Conservation (phyloP, 192 early-diverging fungal genomes). For the Coemansia sp. region DNA sequence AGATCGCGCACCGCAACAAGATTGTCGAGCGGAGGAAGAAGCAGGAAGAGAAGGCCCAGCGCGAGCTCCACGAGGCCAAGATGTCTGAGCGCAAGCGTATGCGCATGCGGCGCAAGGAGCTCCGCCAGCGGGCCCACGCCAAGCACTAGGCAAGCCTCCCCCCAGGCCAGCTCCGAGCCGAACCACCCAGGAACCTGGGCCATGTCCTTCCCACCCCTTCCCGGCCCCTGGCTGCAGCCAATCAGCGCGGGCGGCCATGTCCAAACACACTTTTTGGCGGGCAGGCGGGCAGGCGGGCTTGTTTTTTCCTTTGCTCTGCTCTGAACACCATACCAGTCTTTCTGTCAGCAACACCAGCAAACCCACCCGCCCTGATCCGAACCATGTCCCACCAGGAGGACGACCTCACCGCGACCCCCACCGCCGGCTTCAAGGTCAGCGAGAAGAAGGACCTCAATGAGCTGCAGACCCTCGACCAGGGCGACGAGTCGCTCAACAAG, state of each 20-base stretch:
- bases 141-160: conserved; percentile 46
- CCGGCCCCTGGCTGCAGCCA: background rate
- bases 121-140: conserved; percentile 44
- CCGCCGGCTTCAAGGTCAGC: conserved; percentile 84
- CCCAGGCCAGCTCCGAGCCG: too few relatives aligned
- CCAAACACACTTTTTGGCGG: too few relatives aligned
- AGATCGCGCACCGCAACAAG: conserved; percentile 18
- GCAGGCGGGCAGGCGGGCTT: background rate
- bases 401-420: conserved; percentile 66
- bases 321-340: background rate
- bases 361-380: background rate
- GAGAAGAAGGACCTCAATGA: conserved; percentile 89
- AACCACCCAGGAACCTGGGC: too few relatives aligned
- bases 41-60: conserved; percentile 30
- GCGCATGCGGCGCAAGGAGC: conserved; percentile 48
- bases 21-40: conserved; percentile 41
- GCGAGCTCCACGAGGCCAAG: conserved; percentile 31
- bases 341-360: background rate
- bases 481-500: conserved; percentile 89
- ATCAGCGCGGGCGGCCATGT: background rate
- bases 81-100: conserved; percentile 45
- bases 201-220: background rate
- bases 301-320: conserved; percentile 4
- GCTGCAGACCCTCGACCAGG: conserved; percentile 76
- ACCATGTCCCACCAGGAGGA: conserved; percentile 34